Conservation (phyloP, 352 stramenopile genomes). For the Phytophthora capsici region DNA sequence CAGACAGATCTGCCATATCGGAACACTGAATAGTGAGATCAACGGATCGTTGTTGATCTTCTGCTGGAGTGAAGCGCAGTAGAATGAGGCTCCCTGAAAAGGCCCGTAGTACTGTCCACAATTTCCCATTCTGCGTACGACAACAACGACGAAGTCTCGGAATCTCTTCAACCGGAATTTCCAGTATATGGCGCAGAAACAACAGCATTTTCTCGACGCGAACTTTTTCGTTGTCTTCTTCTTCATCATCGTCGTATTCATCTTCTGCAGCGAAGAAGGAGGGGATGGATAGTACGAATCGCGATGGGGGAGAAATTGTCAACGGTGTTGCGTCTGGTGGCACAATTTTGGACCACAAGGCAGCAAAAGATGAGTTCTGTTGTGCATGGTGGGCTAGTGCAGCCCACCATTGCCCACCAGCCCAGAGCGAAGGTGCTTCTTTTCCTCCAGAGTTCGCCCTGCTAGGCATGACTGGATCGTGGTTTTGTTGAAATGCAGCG, state of each 20-base stretch:
- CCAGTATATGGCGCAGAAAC: constrained; percentile 40
- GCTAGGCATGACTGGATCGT: constrained; percentile 32
- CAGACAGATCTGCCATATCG: constrained; percentile 58
- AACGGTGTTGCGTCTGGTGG: constrained; percentile 8
- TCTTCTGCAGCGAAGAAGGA: constrained; percentile 21
- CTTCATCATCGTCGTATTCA: constrained; percentile 23
- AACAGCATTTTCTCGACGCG: constrained; percentile 39
- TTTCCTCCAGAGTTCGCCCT: constrained; percentile 8
- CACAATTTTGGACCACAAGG: constrained; percentile 40
- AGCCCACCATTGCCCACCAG: constrained; percentile 50
- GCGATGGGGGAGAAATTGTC: constrained; percentile 34
- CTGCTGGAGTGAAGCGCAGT: constrained; percentile 37
- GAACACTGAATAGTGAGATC: constrained; percentile 65
- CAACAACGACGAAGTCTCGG: constrained; percentile 40
- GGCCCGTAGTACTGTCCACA: constrained; percentile 56
- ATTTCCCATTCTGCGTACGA: constrained; percentile 49
- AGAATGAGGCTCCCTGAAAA: constrained; percentile 58
- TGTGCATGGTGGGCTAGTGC: constrained; percentile 40
- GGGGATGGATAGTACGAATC: constrained; percentile 41
- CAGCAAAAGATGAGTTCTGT: constrained; percentile 37
- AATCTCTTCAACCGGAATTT: constrained; percentile 26
- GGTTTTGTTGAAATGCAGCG: constrained; percentile 46
- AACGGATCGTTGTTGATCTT: constrained; percentile 36
- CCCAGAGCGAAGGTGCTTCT: constrained; percentile 24
- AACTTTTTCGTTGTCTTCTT: constrained; percentile 34